A percentile compares a stretch with the other conserved stretches of the same genome.
Conservation (phyloP, 805 yeast genomes). For the Saccharomycopsis fermentans region DNA sequence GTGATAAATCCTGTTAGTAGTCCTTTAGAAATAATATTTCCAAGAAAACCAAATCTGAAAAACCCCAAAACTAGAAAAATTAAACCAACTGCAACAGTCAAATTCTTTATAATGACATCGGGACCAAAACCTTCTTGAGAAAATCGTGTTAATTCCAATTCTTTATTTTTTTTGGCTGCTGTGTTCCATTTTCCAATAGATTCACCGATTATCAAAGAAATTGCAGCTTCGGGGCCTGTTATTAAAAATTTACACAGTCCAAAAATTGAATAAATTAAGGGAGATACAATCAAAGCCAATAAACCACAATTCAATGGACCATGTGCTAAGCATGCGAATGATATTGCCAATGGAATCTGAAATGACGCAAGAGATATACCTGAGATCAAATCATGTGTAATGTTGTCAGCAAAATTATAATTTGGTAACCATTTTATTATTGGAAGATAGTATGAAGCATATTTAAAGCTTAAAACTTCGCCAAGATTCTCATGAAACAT, state of each 20-base stretch:
- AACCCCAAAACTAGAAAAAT: constrained; percentile 63
- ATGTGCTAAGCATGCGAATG: constrained; percentile 55
- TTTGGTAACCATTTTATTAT: constrained; percentile 54
- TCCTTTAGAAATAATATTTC: constrained; percentile 68
- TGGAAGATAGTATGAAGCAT: constrained; percentile 50
- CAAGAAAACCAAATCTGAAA: constrained; percentile 74
- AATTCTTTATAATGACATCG: constrained; percentile 54
- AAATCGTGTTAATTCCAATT: constrained; percentile 24
- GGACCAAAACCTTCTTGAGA: constrained; percentile 34
- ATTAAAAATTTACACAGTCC: constrained; percentile 84
- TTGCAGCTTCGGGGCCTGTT: constrained; percentile 88
- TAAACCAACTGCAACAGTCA: constrained; percentile 53
- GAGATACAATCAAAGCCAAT: constrained; percentile 65
- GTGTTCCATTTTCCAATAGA: constrained; percentile 44
- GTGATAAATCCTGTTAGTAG: constrained; percentile 74
- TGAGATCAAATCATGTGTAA: constrained; percentile 62
- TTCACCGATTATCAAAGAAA: constrained; percentile 74
- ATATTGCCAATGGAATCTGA: constrained; percentile 72
- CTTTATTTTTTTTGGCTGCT: neutral
- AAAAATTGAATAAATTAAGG: constrained; percentile 60
- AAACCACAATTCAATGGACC: constrained; percentile 75
- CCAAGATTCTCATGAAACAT: neutral
- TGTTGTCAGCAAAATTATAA: constrained; percentile 28
- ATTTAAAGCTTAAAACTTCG: neutral
- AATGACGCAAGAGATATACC: constrained; percentile 85